A percentile compares a stretch with the other conserved stretches of the same genome.
Evolutionary conservation across 2,329 filamentous ascomycete species (phyloP).

Genomic region (Aspergillus felis): DNA sequence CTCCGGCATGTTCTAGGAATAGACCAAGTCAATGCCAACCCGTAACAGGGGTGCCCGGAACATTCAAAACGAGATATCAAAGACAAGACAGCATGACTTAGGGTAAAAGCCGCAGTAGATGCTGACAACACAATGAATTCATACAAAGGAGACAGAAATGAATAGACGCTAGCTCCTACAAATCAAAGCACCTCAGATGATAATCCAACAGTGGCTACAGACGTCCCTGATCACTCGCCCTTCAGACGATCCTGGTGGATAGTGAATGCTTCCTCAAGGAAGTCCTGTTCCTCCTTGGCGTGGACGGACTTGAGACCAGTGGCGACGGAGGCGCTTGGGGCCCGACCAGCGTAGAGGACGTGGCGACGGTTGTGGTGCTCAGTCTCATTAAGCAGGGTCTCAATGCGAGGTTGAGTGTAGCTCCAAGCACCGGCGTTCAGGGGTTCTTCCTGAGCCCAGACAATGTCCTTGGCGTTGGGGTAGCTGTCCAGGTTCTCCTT

Average conservation of each 20-base stretch:
- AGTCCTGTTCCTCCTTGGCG: conserved; percentile 85
- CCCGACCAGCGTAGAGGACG: conserved; percentile 94
- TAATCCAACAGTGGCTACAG: conserved; percentile 10
- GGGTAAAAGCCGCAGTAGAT: conserved; percentile 9
- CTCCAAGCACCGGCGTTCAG: conserved; percentile 96
- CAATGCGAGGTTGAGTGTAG: conserved; percentile 94
- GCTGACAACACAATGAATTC: conserved; percentile 21
- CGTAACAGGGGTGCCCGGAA: conserved; percentile 10
- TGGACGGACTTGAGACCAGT: conserved; percentile 87
- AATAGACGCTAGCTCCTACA: conserved; percentile 26
- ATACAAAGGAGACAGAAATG: conserved; percentile 24
- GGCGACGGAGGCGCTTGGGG: conserved; percentile 88
- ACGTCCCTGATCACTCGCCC: conserved; percentile 49
- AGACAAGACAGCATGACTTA: conserved; percentile 20
- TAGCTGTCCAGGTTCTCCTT: conserved; percentile 96
- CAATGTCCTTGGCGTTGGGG: conserved; percentile 94
- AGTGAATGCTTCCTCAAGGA: conserved; percentile 64
- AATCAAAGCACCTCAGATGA: conserved; percentile 21
- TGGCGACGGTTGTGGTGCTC: conserved; percentile 87
- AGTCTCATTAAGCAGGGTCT: conserved; percentile 92
- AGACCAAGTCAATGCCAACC: conserved; percentile 18
- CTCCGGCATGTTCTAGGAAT: conserved; percentile 25
- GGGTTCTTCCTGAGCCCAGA: conserved; percentile 97
- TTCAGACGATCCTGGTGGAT: conserved; percentile 64
- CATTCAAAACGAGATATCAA: conserved; percentile 10